phyloP scores from a whole-genome alignment of 2,329 filamentous ascomycete genomes.

The Biscogniauxia sp. region DNA sequence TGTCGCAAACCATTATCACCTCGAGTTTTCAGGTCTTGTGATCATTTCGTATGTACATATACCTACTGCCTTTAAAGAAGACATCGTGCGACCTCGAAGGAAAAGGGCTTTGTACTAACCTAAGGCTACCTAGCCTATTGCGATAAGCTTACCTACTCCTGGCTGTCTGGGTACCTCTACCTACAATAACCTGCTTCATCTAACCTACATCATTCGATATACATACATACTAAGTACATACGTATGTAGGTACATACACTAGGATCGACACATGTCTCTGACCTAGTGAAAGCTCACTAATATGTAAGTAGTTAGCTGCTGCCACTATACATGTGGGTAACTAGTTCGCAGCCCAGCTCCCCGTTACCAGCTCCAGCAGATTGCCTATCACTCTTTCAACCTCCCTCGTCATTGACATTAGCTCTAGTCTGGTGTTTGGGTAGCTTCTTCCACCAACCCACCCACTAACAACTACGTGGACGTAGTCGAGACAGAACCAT shows the following conservation, averaged over 20 bases:
- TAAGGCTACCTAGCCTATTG: too few species aligned
- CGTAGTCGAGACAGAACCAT: not conserved
- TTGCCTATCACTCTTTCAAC: not conserved
- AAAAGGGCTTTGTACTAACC: too few species aligned
- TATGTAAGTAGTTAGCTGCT: not conserved
- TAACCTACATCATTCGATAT: too few species aligned
- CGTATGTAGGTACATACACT: too few species aligned
- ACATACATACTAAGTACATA: too few species aligned
- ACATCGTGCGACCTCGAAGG: too few species aligned
- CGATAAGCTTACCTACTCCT: too few species aligned
- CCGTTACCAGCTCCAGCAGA: not conserved
- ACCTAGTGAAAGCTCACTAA: not conserved
- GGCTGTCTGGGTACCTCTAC: too few species aligned
- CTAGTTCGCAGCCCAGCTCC: not conserved
- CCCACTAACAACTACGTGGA: not conserved
- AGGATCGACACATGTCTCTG: not conserved
- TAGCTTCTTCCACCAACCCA: not conserved
- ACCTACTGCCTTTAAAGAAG: too few species aligned
- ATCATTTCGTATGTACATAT: too few species aligned
- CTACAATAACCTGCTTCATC: too few species aligned
- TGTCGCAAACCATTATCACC: not conserved
- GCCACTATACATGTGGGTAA: not conserved
- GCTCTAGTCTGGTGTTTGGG: not conserved
- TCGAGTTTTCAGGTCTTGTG: not conserved
- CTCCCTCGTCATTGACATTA: constrained; percentile 5